These are phyloP conservation scores for Scedosporium apiospermum DNA, from an alignment of 2,329 filamentous ascomycete species.

Conservation along the genomic window DNA sequence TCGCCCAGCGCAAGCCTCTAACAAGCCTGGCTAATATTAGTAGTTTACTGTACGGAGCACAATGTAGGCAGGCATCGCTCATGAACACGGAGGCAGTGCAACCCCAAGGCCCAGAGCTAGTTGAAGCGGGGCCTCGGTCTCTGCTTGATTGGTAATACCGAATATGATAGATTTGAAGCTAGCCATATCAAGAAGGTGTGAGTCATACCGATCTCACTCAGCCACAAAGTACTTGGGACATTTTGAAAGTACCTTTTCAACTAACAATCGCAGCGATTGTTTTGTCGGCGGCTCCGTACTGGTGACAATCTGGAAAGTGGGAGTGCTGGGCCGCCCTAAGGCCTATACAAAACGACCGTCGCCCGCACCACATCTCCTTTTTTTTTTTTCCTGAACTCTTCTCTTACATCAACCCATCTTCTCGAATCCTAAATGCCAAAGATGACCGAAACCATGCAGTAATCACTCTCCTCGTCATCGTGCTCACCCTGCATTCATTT, in stretches of 20 bases:
- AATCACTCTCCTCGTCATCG: conserved; percentile 29
- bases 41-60: no score
- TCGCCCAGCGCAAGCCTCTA: no score
- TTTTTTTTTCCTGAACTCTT: conserved; percentile 21
- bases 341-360: conserved; percentile 16
- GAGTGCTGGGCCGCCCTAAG: not conserved
- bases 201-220: conserved; percentile 7
- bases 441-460: conserved; percentile 25
- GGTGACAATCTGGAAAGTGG: no score
- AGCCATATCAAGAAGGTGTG: conserved; percentile 4
- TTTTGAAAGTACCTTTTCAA: not conserved
- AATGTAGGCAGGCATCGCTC: no score
- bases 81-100: no score
- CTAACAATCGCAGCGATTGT: not conserved
- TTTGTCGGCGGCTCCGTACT: no score
- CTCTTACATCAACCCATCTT: conserved; percentile 35
- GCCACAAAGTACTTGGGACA: not conserved
- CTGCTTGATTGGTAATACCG: not conserved
- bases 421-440: conserved; percentile 36
- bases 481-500: conserved; percentile 13
- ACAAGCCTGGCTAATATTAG: no score
- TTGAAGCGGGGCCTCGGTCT: no score
- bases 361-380: conserved; percentile 9
- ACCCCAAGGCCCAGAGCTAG: no score
- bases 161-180: not conserved